phyloP scores from a whole-genome alignment of 208 protist species.

The Novymonas esmeraldas region DNA sequence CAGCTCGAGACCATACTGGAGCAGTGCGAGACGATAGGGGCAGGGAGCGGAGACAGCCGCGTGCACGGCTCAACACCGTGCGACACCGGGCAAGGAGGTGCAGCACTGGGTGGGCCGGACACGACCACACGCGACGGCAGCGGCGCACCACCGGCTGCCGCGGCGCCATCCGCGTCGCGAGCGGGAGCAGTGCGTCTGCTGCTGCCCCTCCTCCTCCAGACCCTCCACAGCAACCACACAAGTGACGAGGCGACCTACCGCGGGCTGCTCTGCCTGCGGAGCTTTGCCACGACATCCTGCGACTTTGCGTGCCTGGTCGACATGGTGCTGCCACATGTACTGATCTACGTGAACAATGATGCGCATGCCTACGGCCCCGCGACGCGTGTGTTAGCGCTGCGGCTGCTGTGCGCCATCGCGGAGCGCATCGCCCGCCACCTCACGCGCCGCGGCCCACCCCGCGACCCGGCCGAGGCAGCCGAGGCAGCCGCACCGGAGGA shows the following conservation, averaged over 20 bases:
- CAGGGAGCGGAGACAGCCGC: neutral
- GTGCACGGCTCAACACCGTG: too few species aligned
- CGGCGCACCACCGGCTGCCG: too few species aligned
- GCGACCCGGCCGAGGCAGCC: neutral
- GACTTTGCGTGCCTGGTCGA: constrained; percentile 35
- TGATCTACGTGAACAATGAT: constrained; percentile 39
- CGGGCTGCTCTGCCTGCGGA: constrained; percentile 42
- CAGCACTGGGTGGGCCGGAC: too few species aligned
- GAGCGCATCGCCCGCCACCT: constrained; percentile 27
- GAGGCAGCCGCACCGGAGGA: constrained; percentile 24
- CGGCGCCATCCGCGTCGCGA: neutral
- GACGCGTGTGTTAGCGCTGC: constrained; percentile 59
- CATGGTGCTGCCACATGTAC: constrained; percentile 51
- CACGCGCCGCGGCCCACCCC: constrained; percentile 1
- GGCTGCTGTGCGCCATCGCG: constrained; percentile 39
- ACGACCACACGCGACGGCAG: too few species aligned
- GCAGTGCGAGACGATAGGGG: constrained; percentile 7
- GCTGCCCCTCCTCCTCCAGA: constrained; percentile 57
- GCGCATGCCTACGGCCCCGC: constrained; percentile 24
- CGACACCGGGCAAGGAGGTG: too few species aligned
- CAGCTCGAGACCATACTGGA: constrained; percentile 18
- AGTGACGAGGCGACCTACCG: constrained; percentile 52
- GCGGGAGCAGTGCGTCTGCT: constrained; percentile 36
- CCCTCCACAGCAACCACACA: constrained; percentile 32
- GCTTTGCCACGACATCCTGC: constrained; percentile 38